Conservation (phyloP, 2,329 filamentous ascomycete species). For the Neurospora crassa region DNA sequence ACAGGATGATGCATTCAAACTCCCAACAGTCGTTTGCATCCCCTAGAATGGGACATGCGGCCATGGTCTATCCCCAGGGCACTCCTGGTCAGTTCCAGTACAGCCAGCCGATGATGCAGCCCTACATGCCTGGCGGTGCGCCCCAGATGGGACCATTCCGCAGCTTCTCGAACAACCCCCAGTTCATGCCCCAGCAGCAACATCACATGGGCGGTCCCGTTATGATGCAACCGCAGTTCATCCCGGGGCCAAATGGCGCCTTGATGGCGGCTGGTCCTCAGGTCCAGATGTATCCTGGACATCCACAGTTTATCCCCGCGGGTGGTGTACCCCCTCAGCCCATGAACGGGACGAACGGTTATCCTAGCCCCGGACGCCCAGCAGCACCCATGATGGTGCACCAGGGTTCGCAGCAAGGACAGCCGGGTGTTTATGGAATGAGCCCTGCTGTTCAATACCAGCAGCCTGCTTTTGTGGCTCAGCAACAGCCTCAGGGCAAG, state of each 20-base stretch:
- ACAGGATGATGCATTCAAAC: constrained; percentile 80
- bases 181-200: constrained; percentile 63
- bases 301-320: constrained; percentile 54
- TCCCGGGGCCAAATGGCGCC: constrained; percentile 55
- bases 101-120: constrained; percentile 61
- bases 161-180: constrained; percentile 60
- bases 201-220: constrained; percentile 66
- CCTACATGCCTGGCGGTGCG: constrained; percentile 58
- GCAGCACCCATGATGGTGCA: constrained; percentile 86
- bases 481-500: constrained; percentile 66
- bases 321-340: constrained; percentile 44
- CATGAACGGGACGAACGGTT: constrained; percentile 62
- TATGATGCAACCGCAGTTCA: constrained; percentile 76
- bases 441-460: constrained; percentile 65
- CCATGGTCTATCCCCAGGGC: constrained; percentile 58
- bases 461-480: constrained; percentile 59
- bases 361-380: constrained; percentile 77
- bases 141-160: constrained; percentile 63
- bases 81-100: constrained; percentile 63
- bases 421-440: constrained; percentile 62
- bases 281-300: constrained; percentile 73
- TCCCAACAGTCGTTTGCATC: constrained; percentile 80
- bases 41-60: constrained; percentile 63
- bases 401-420: constrained; percentile 87
- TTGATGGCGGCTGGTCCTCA: constrained; percentile 61